Evolutionary conservation across 305 asterid genomes (phyloP), one percentile per base, ranked within the genome.

Genomic region (Fraxinus paxiana): DNA sequence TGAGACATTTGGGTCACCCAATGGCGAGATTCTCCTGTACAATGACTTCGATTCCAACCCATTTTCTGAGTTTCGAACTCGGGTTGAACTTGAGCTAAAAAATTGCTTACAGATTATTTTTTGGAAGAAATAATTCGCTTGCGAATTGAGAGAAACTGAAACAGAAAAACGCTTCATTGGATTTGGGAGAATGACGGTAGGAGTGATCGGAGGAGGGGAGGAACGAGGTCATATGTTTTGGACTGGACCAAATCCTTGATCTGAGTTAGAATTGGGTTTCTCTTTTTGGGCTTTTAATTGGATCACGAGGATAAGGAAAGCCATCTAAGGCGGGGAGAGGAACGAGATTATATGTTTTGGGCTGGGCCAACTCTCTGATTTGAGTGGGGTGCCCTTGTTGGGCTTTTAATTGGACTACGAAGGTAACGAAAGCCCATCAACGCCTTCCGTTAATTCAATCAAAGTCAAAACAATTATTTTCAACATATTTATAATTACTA

Each of bases 1-100:
- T 20, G 97, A 88, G 15, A 75, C 63, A 18, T 83, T 85, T 31
- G 94, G 94, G 87, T 92, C 90, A 48, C 96, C 94, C 82, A 88
- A 4, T 1, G 85, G 91, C 13, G 89, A 81, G 80, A 91, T 87
- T 81, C 88, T 85, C 9, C 86, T 35, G 87, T 82, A 90, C 61
- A 91, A 85, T 48, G 89, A 73, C 48, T 79, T 67, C 12, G 75
- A 73, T 2, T 28, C 72, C 6, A 89, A 51, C 24, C 73, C 78
- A 15, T 77, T 73, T 22, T 67, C 15, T 0, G 85, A 24, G 22
- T 38, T 2, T 34, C 76, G 86, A 80, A 56, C 77, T 38, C 83
- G 84, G 78, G 78, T 33, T 15, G 86, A 78, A 6, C 73, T 15
- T 17, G 87, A 77, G 67, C 84, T 3, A 67, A 73, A 82, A 28